Percentiles rank a stretch among this genome's conserved stretches.
phyloP scores from a whole-genome alignment of 73 alveolate species.

The Tetrahymena thermophila region DNA sequence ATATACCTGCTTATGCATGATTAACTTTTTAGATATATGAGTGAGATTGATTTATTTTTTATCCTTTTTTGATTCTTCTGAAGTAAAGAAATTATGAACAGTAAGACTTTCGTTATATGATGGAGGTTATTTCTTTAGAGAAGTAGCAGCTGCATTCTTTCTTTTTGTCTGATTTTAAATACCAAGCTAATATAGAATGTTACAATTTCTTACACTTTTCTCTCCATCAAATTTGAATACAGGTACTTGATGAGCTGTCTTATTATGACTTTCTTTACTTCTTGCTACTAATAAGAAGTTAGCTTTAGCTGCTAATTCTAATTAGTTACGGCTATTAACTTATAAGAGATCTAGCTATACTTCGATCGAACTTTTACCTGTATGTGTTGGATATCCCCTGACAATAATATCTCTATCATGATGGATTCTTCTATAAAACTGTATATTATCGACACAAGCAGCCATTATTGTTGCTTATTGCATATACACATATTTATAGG shows the following conservation, averaged over 20 bases:
- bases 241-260: neutral
- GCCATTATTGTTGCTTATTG: constrained; percentile 21
- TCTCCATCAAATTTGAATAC: constrained; percentile 7
- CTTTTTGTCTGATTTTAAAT: neutral
- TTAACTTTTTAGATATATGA: neutral
- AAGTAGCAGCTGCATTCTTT: constrained; percentile 1
- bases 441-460: constrained; percentile 16
- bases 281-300: constrained; percentile 31
- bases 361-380: constrained; percentile 31
- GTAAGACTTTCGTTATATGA: constrained; percentile 1
- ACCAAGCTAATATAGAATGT: constrained; percentile 5
- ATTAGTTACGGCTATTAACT: constrained; percentile 1
- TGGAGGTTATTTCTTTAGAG: constrained; percentile 19
- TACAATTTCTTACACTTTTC: neutral
- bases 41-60: constrained; percentile 7
- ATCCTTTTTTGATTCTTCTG: constrained; percentile 3
- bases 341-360: constrained; percentile 16
- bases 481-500: constrained; percentile 6
- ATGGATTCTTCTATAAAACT: neutral
- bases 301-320: constrained; percentile 12
- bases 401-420: constrained; percentile 13
- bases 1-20: constrained; percentile 12
- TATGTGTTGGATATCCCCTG: constrained; percentile 15
- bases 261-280: constrained; percentile 5
- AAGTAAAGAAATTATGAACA: constrained; percentile 15